Percentiles rank a stretch among this genome's conserved stretches.
Evolutionary conservation across 2,329 filamentous ascomycete genomes (phyloP).

Genomic region (Ilyonectria mors-panacis): DNA sequence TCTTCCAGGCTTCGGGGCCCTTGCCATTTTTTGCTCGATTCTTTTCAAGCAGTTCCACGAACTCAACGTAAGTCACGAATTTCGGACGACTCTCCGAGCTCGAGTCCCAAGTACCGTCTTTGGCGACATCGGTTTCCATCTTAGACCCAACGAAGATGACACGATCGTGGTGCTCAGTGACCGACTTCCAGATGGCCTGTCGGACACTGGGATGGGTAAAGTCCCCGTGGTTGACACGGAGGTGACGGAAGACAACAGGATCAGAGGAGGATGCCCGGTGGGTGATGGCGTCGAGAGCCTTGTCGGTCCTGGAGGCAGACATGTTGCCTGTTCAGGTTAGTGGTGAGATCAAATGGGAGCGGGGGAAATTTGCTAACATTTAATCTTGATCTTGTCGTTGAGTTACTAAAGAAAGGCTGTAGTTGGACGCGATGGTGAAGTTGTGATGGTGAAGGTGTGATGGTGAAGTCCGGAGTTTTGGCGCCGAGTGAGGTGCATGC

Average conservation of each 20-base stretch:
- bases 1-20: neutral
- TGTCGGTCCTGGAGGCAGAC: neutral
- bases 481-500: no score
- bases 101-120: neutral
- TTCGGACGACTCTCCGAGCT: neutral
- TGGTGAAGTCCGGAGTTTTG: no score
- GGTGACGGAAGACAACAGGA: neutral
- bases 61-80: neutral
- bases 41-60: neutral
- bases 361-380: no score
- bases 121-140: neutral
- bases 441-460: no score
- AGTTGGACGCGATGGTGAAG: no score
- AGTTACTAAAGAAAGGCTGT: no score
- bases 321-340: neutral
- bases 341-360: neutral
- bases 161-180: neutral
- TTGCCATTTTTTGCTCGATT: neutral
- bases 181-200: neutral
- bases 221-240: neutral
- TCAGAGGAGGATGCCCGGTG: neutral
- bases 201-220: neutral
- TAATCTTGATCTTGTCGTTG: no score
- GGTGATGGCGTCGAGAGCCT: neutral
- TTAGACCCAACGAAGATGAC: neutral